Evolutionary conservation across 1,284 basidiomycete species (phyloP), one percentile per base, ranked within the genome.

Genomic region (Sanghuangporus weigelae): DNA sequence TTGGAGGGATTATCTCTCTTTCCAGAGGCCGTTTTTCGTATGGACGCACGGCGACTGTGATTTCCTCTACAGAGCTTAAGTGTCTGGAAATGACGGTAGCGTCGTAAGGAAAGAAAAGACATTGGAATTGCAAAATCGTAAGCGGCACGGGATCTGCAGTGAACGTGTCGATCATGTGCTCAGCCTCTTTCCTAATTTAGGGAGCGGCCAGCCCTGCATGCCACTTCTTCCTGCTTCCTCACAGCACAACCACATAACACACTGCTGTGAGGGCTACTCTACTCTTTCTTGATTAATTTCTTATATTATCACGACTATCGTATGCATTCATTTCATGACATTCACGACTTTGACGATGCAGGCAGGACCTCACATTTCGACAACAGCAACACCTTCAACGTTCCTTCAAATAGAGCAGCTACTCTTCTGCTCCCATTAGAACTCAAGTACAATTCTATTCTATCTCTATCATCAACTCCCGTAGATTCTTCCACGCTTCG

Each of bases 241-340:
- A 48, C 60, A 56, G 60, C 53, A 55, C 53, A 61, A 31, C 60
- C 50, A 54, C 60, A 61, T 38, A 44, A 38, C 51, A 61, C 60
- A 56, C 19, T 39, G 58, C 48, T 60, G 46, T 42, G 23, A 54
- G 21, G 35, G 26, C 21, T 61, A 55, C 40, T 55, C 38, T 49
- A 55, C 51, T 26, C 11, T 42, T 54, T 35, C 36, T 61, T 35
- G 44, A 11, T 36, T 54, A 39, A 26, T 38, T 42, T 21, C n/a
- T 44, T 21, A 21, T 54, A n/a, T 40, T 14, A 16, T 53, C 1
- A 60, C 49, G 26, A 60, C 38, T 46, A 46, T 39, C 19, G 40
- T 42, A 57, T 35, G 36, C 19, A 57, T 16, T 46, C 44, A n/a
- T 46, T 42, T 57, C 35, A 38, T 39, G 55, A 42, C 40, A 26